These are phyloP conservation scores for Populus trichocarpa DNA, from an alignment of 441 rosid genomes.

Conservation along the genomic window DNA sequence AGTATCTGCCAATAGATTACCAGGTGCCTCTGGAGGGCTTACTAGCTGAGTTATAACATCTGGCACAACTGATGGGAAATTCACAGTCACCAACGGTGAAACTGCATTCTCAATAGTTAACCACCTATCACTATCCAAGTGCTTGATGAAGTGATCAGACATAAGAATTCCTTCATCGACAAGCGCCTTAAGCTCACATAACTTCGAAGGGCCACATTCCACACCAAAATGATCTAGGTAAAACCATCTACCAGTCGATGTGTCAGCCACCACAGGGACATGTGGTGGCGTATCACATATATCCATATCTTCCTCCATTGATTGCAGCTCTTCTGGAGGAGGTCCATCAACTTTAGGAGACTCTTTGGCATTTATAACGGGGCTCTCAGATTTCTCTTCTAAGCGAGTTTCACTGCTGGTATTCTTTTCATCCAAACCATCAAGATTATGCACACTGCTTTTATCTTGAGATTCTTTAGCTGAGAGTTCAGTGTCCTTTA, in stretches of 20 bases:
- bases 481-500: constrained; percentile 36
- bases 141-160: constrained; percentile 91
- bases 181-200: constrained; percentile 74
- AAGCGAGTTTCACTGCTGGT: constrained; percentile 41
- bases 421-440: constrained; percentile 47
- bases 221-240: constrained; percentile 88
- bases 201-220: constrained; percentile 85
- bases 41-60: constrained; percentile 75
- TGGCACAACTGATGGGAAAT: constrained; percentile 62
- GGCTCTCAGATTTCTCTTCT: constrained; percentile 47
- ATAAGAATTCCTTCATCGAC: constrained; percentile 77
- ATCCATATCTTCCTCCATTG: constrained; percentile 99
- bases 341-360: constrained; percentile 45
- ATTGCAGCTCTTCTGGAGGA: constrained; percentile 68
- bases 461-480: constrained; percentile 61
- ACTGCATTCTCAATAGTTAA: constrained; percentile 94
- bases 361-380: constrained; percentile 38
- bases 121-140: constrained; percentile 88
- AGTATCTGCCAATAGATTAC: constrained; percentile 73
- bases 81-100: constrained; percentile 64
- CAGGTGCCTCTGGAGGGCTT: constrained; percentile 97
- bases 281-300: constrained; percentile 98
- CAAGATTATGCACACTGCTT: constrained; percentile 28
- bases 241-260: constrained; percentile 80
- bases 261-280: constrained; percentile 55